Conservation (phyloP, 2,329 filamentous ascomycete species). For the Neospermospora avenae region DNA sequence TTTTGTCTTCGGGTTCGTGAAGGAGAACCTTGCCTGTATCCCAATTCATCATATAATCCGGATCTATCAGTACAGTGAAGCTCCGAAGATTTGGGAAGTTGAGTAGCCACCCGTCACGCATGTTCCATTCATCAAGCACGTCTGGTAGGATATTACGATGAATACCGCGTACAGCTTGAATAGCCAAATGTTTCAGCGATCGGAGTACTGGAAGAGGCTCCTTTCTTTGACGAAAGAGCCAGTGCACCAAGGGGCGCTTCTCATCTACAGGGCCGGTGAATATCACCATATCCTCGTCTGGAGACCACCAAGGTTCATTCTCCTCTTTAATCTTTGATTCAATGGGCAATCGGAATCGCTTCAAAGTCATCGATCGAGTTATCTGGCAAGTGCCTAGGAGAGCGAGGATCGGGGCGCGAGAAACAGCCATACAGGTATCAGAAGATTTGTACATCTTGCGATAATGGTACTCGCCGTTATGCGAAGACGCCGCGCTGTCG, state of each 20-base stretch:
- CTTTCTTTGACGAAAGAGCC: not conserved
- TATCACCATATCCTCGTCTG: not conserved
- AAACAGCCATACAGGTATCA: not conserved
- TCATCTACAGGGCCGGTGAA: not conserved
- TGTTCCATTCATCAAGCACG: not conserved
- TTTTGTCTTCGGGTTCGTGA: not conserved
- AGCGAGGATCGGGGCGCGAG: not conserved
- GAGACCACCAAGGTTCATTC: conserved; percentile 3
- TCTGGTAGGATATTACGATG: not conserved
- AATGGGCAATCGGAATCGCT: not conserved
- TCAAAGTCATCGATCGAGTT: not conserved
- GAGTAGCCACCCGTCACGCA: not conserved
- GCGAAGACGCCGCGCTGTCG: no score
- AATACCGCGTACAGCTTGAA: not conserved
- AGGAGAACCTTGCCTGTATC: not conserved
- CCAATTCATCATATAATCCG: not conserved
- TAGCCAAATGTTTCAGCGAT: not conserved
- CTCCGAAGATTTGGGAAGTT: conserved; percentile 3
- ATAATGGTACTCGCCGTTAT: not conserved
- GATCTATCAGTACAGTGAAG: conserved; percentile 4
- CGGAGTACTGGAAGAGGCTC: not conserved
- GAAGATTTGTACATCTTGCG: not conserved
- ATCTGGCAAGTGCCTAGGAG: not conserved
- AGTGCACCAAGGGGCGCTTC: not conserved
- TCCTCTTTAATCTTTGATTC: not conserved